These are phyloP conservation scores for Zostera marina DNA, from an alignment of 116 monocot genomes.

Conservation along the genomic window DNA sequence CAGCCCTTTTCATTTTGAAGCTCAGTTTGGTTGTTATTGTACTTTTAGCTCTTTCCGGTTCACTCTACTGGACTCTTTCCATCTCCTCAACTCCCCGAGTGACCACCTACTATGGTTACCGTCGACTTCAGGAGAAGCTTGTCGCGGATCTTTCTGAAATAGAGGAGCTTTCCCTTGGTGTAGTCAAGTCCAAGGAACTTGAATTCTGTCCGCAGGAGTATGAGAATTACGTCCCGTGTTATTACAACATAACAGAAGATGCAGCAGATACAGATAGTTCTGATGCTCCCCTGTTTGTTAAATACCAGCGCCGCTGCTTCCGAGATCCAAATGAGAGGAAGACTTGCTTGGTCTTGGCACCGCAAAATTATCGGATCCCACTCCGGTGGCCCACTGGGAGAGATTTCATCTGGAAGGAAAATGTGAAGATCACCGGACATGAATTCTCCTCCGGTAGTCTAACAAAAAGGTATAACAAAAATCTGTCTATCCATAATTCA, in stretches of 20 bases:
- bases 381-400: conserved; percentile 86
- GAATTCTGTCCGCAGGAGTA: conserved; percentile 55
- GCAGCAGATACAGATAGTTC: conserved; percentile 19
- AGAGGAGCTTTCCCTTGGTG: conserved; percentile 43
- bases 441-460: conserved; percentile 94
- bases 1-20: conserved; percentile 20
- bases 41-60: conserved; percentile 23
- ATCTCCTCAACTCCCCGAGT: conserved; percentile 22
- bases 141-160: conserved; percentile 46
- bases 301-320: conserved; percentile 45
- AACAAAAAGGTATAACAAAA: conserved; percentile 52
- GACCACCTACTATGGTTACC: conserved; percentile 32
- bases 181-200: conserved; percentile 30
- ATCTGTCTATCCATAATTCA: not conserved
- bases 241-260: conserved; percentile 44
- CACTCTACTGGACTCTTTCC: conserved; percentile 56
- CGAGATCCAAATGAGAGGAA: conserved; percentile 6
- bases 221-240: conserved; percentile 80
- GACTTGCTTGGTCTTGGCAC: conserved; percentile 55
- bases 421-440: conserved; percentile 88
- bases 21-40: conserved; percentile 25
- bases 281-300: conserved; percentile 4
- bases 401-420: conserved; percentile 95
- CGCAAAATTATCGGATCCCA: conserved; percentile 75
- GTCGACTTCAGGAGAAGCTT: conserved; percentile 56